Evolutionary conservation across 169 alveolate species (phyloP).

Genomic region (Cryptosporidium ryanae): DNA sequence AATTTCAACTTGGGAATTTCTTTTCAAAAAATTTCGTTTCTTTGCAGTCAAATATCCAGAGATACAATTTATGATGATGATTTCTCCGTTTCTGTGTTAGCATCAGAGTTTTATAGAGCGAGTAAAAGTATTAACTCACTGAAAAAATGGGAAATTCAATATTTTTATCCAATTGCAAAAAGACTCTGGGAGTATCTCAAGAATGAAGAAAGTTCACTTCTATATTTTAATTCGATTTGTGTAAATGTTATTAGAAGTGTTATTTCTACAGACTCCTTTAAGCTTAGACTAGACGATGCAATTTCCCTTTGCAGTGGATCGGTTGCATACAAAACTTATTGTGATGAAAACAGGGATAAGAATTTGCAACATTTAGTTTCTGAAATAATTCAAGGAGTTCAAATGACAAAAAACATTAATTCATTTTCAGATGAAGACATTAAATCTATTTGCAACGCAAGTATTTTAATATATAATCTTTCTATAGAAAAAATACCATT

Average conservation of each 20-base stretch:
- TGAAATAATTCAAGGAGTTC: conserved; percentile 39
- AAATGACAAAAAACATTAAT: neutral
- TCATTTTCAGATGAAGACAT: neutral
- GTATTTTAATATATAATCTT: neutral
- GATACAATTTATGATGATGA: conserved; percentile 12
- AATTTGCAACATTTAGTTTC: conserved; percentile 38
- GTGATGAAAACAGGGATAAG: neutral
- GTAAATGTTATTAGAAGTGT: conserved; percentile 38
- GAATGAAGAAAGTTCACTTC: conserved; percentile 1
- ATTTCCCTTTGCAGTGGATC: conserved; percentile 66
- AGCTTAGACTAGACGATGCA: conserved; percentile 44
- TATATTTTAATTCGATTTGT: conserved; percentile 24
- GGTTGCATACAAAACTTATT: conserved; percentile 28
- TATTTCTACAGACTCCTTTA: conserved; percentile 31
- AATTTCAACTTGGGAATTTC: conserved; percentile 22
- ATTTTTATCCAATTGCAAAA: conserved; percentile 60
- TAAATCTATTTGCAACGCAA: conserved; percentile 21
- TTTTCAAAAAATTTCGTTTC: conserved; percentile 24
- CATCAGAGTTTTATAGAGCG: conserved; percentile 41
- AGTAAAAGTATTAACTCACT: conserved; percentile 50
- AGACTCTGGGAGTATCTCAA: conserved; percentile 13
- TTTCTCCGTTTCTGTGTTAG: conserved; percentile 35
- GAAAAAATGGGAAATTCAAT: conserved; percentile 56
- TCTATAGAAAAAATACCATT: conserved; percentile 25
- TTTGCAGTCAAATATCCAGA: conserved; percentile 51